These are phyloP conservation scores for Aspergillus hancockii DNA, from an alignment of 495 filamentous ascomycete genomes.

Conservation along the genomic window DNA sequence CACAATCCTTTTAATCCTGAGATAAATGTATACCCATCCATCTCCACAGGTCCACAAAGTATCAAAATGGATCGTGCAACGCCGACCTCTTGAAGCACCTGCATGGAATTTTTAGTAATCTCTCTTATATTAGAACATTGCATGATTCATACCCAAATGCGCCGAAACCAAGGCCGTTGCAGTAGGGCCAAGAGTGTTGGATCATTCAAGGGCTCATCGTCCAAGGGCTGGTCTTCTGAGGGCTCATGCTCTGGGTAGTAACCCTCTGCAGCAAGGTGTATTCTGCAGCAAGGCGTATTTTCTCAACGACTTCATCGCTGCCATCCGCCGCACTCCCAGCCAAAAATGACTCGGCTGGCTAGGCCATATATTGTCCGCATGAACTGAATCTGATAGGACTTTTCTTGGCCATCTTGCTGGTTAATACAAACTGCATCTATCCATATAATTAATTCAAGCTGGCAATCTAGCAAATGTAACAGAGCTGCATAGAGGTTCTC, in stretches of 20 bases:
- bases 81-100: slow-evolving; percentile 37
- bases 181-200: slow-evolving; percentile 21
- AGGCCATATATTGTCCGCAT: slow-evolving; percentile 30
- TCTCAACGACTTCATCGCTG: neutral
- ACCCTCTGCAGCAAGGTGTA: neutral
- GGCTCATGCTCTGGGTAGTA: neutral
- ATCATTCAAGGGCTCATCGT: neutral
- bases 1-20: neutral
- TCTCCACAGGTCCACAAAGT: slow-evolving; percentile 26
- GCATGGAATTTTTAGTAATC: neutral
- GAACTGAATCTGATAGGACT: slow-evolving; percentile 25
- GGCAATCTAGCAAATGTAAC: slow-evolving; percentile 17
- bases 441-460: too few relatives aligned
- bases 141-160: slow-evolving; percentile 30
- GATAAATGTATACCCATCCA: slow-evolving; percentile 23
- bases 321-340: slow-evolving; percentile 31
- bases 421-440: slow-evolving; percentile 38
- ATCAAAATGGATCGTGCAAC: slow-evolving; percentile 27
- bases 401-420: slow-evolving; percentile 29
- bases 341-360: slow-evolving; percentile 35
- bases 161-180: slow-evolving; percentile 28
- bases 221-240: neutral
- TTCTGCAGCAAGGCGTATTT: slow-evolving; percentile 13
- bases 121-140: neutral
- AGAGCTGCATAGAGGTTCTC: slow-evolving; percentile 24